Evolutionary conservation across 2,329 filamentous ascomycete genomes (phyloP).

Genomic region (Penicillium nordicum): DNA sequence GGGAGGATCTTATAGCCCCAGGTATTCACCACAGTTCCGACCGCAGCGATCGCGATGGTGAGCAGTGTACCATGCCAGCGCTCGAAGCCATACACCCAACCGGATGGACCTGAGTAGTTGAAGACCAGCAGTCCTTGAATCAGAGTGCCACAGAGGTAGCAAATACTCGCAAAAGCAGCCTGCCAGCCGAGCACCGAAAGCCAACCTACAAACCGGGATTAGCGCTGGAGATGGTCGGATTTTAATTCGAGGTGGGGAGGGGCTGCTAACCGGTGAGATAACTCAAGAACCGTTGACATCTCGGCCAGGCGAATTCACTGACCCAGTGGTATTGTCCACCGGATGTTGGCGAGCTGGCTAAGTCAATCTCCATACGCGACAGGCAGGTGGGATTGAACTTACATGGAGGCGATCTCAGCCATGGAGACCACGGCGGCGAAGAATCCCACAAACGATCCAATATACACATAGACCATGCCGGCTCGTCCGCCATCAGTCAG

Average conservation of each 20-base stretch:
- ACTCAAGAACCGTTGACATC: constrained; percentile 34
- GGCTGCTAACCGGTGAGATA: constrained; percentile 33
- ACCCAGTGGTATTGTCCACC: constrained; percentile 44
- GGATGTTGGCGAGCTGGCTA: constrained; percentile 35
- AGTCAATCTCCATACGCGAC: not conserved
- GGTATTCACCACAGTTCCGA: constrained; percentile 52
- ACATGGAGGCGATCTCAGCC: constrained; percentile 42
- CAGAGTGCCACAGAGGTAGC: constrained; percentile 33
- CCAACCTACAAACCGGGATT: constrained; percentile 27
- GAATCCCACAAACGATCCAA: constrained; percentile 37
- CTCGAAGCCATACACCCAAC: constrained; percentile 20
- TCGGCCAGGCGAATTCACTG: constrained; percentile 37
- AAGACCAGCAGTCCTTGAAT: constrained; percentile 37
- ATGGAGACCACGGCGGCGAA: constrained; percentile 39
- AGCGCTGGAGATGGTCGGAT: not conserved
- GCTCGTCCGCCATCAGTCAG: constrained; percentile 34
- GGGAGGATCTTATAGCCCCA: constrained; percentile 46
- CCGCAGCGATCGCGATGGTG: constrained; percentile 47
- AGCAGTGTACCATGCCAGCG: constrained; percentile 46
- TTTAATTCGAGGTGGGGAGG: too few relatives aligned
- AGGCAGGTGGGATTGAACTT: constrained; percentile 4
- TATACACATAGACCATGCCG: constrained; percentile 39
- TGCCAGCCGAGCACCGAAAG: constrained; percentile 40
- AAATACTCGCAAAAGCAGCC: constrained; percentile 33
- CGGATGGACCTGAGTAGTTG: constrained; percentile 26